These are phyloP conservation scores for Alternaria conjuncta DNA, from an alignment of 2,329 filamentous ascomycete species.

Conservation along the genomic window DNA sequence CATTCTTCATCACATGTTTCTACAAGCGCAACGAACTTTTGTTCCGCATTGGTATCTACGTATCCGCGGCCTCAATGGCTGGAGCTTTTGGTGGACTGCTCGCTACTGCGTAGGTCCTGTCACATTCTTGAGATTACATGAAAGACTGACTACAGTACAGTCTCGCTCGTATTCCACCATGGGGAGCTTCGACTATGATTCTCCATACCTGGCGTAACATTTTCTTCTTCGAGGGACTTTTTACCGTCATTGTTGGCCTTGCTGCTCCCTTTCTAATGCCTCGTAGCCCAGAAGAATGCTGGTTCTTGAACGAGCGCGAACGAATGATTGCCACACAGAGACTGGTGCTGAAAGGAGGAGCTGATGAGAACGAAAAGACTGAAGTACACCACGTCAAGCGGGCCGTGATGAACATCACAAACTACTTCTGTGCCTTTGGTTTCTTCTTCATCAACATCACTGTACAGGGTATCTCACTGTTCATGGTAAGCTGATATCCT, in stretches of 20 bases:
- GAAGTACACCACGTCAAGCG: conserved; percentile 58
- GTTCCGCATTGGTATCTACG: conserved; percentile 63
- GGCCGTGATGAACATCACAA: conserved; percentile 63
- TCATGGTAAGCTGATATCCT: conserved; percentile 39
- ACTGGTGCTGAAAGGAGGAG: conserved; percentile 58
- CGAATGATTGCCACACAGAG: conserved; percentile 61
- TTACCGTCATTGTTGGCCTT: conserved; percentile 59
- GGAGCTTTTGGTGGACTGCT: conserved; percentile 65
- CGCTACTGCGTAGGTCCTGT: conserved; percentile 55
- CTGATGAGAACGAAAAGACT: conserved; percentile 56
- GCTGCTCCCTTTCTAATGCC: conserved; percentile 61
- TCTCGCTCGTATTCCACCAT: conserved; percentile 56
- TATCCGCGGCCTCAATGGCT: conserved; percentile 62
- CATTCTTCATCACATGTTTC: conserved; percentile 63
- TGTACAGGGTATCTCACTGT: conserved; percentile 56
- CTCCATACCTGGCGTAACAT: conserved; percentile 59
- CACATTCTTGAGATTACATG: neutral
- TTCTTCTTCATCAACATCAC: conserved; percentile 68
- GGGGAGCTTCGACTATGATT: conserved; percentile 54
- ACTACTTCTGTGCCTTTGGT: conserved; percentile 63
- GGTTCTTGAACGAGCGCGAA: conserved; percentile 61
- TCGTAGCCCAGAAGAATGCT: conserved; percentile 56
- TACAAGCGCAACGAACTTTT: conserved; percentile 64
- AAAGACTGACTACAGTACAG: conserved; percentile 10
- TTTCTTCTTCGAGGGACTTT: conserved; percentile 68